phyloP scores from a whole-genome alignment of 2,329 filamentous ascomycete genomes.

The Aotearoamyces nothofagi region DNA sequence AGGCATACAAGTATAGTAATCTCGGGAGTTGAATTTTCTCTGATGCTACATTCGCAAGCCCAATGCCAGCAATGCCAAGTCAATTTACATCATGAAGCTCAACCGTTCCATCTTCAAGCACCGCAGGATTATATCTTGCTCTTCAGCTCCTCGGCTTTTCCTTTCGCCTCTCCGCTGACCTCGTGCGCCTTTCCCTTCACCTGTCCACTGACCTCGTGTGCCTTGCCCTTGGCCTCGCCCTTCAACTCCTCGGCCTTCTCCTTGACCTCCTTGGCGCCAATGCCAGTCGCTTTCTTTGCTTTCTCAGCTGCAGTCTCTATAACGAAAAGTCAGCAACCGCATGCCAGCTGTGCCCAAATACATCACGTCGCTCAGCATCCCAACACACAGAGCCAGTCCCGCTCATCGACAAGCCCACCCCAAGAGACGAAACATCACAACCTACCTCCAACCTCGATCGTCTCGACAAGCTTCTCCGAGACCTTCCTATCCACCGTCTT shows the following conservation, averaged over 20 bases:
- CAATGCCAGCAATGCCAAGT: not conserved
- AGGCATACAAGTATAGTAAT: not conserved
- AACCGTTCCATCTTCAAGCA: not conserved
- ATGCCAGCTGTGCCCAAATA: not conserved
- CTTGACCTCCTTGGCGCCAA: conserved; percentile 1
- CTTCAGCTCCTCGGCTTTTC: not conserved
- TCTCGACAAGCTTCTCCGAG: conserved; percentile 44
- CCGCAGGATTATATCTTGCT: not conserved
- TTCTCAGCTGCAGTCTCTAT: not conserved
- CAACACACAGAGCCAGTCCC: too few relatives aligned
- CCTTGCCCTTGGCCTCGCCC: conserved; percentile 2
- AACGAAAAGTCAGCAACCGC: not conserved
- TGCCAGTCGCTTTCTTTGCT: not conserved
- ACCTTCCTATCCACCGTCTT: conserved; percentile 45
- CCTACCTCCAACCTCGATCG: conserved; percentile 42
- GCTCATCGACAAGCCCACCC: too few relatives aligned
- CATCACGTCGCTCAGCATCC: too few relatives aligned
- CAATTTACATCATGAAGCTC: not conserved
- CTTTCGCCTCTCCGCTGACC: not conserved
- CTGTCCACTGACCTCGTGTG: conserved; percentile 1
- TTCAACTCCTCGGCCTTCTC: not conserved
- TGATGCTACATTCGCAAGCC: not conserved
- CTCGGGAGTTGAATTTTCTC: not conserved
- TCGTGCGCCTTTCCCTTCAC: conserved; percentile 1
- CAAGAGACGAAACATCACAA: too few relatives aligned